Percentiles rank a stretch among this genome's conserved stretches.
These are phyloP conservation scores for Penicillium sp. DNA, from an alignment of 2,329 filamentous ascomycete genomes.

Conservation along the genomic window DNA sequence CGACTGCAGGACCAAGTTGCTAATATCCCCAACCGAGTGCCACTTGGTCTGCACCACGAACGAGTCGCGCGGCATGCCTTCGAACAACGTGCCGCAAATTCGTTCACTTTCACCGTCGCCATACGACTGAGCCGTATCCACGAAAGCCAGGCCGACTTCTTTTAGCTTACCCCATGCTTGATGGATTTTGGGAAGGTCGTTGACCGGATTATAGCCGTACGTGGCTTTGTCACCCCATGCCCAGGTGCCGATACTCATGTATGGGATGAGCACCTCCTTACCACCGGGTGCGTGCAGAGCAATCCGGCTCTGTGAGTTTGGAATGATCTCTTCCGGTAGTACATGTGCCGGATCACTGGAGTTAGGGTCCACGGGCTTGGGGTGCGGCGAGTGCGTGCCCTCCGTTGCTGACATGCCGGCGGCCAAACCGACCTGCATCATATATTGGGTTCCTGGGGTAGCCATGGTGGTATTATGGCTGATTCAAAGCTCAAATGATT, in stretches of 20 bases:
- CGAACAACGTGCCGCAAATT: constrained; percentile 41
- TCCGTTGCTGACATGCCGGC: constrained; percentile 25
- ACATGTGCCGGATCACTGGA: constrained; percentile 21
- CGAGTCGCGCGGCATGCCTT: constrained; percentile 31
- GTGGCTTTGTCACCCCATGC: constrained; percentile 30
- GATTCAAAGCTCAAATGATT: background rate
- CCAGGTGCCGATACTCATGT: constrained; percentile 29
- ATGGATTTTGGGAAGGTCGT: constrained; percentile 33
- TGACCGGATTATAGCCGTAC: constrained; percentile 33
- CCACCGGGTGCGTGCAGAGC: constrained; percentile 19
- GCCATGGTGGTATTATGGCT: constrained; percentile 5
- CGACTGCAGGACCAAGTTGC: constrained; percentile 32
- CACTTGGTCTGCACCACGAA: constrained; percentile 44
- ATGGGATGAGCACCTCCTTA: constrained; percentile 25
- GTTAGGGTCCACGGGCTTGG: constrained; percentile 18
- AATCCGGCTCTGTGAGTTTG: constrained; percentile 20
- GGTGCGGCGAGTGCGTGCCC: constrained; percentile 18
- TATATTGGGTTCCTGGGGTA: constrained; percentile 21
- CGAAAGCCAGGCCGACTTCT: constrained; percentile 38
- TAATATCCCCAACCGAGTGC: constrained; percentile 30
- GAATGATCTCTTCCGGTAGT: constrained; percentile 18
- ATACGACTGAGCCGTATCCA: constrained; percentile 46
- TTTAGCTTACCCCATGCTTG: constrained; percentile 40
- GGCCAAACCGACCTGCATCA: constrained; percentile 22
- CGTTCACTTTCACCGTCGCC: constrained; percentile 42